Percentiles rank a stretch among this genome's conserved stretches.
phyloP scores from a whole-genome alignment of 1,284 basidiomycete species.

The Trichosporon coremiiforme region DNA sequence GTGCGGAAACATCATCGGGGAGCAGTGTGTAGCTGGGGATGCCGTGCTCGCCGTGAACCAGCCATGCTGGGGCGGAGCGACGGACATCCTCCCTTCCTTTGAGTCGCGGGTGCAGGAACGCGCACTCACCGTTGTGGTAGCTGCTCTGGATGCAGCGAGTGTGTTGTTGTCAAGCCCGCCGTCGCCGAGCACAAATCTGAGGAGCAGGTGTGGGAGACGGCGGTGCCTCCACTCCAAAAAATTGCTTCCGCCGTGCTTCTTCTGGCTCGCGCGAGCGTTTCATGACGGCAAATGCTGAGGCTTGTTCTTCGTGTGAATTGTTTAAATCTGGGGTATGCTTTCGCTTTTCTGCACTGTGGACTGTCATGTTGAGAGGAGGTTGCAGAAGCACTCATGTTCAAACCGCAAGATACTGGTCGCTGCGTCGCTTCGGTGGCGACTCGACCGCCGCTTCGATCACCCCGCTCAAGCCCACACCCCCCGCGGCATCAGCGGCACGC shows the following conservation, averaged over 20 bases:
- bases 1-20: slow-evolving; percentile 54
- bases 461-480: not conserved
- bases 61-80: not conserved
- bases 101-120: not conserved
- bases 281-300: not conserved
- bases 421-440: not conserved
- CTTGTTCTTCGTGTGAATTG: not conserved
- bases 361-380: not conserved
- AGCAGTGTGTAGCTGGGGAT: not conserved
- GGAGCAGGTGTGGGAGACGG: no score
- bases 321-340: not conserved
- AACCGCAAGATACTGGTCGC: not conserved
- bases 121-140: not conserved
- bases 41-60: not conserved
- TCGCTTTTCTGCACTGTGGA: not conserved
- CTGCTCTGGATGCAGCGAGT: not conserved
- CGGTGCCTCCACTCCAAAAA: not conserved
- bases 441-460: not conserved
- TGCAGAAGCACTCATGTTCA: not conserved
- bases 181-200: not conserved
- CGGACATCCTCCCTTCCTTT: not conserved
- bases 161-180: not conserved
- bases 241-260: not conserved
- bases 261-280: not conserved
- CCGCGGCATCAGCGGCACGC: not conserved